Evolutionary conservation across 306 rosid genomes (phyloP).

Genomic region (Adenanthera pavonina): DNA sequence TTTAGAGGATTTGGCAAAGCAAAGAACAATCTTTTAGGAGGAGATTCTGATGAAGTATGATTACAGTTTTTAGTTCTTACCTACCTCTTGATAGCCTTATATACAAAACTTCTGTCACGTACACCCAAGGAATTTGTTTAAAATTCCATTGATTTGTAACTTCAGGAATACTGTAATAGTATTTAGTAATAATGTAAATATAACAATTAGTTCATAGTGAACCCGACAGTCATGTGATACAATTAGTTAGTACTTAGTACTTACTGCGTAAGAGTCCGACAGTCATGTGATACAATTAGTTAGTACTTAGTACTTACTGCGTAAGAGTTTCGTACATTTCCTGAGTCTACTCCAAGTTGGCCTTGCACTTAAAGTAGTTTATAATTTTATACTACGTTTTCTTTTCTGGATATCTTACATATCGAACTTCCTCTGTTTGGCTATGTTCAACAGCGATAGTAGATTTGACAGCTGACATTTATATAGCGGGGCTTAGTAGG

Average conservation of each 20-base stretch:
- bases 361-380: not conserved
- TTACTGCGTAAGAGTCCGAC: not conserved
- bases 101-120: not conserved
- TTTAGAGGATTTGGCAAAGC: not conserved
- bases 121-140: not conserved
- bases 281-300: no score
- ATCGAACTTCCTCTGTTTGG: not conserved
- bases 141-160: not conserved
- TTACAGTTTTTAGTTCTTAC: not conserved
- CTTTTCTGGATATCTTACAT: not conserved
- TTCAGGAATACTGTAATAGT: not conserved
- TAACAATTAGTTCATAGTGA: no score
- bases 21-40: not conserved
- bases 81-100: not conserved
- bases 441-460: slow-evolving; percentile 31
- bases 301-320: not conserved
- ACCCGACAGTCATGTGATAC: no score
- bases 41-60: no score
- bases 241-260: not conserved
- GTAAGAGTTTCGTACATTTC: not conserved
- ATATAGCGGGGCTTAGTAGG: slow-evolving; percentile 32
- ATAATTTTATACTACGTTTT: not conserved
- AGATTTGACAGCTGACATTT: slow-evolving; percentile 4
- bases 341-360: not conserved
- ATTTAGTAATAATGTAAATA: no score